Base-by-base conservation (phyloP, 2,329 filamentous ascomycete species). In the Neurospora sp. region DNA sequence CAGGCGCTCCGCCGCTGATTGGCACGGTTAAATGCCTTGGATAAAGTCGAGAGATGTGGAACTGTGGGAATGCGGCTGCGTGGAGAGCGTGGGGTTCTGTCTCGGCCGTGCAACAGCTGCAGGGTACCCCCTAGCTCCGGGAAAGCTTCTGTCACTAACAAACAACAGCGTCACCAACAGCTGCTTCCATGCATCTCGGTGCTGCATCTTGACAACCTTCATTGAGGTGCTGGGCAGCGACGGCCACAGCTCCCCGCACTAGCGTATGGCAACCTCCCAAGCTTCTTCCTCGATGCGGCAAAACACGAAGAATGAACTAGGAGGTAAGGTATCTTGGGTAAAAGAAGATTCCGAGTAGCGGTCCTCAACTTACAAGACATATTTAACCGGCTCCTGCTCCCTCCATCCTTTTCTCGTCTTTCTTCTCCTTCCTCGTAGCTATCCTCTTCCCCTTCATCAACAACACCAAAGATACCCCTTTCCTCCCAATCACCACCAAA, bases 11-110 rank as follows among this genome's bases (percentile, higher is more conserved):
- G n/a, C 12, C n/a, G n/a, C 8, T 74, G 74, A 78, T 78, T 78
- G 76, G 77, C 40, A 74, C 77, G 77, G 77, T 40, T 78, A 78
- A 78, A 77, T 73, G 73, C 10, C n/a, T 70, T 75, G 75, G 75
- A 12, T 76, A 77, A 77, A 75, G 12, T 62, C 69, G 65, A 38
- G 23, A 67, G 11, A 62, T 70, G 69, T 41, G 67, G 52, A 66
- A 62, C n/a, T 66, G 40, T 65, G 46, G 46, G 33, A 57, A 43
- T 39, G 38, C 33, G 38, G 46, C 38, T 23, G 65, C 43, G 23
- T 52, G 36, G 62, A 66, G 38, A 41, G 40, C 68, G 72, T 73
- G 72, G 72, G 71, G 70, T 73, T 65, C 65, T 43, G 68, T 10
- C 19, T 57, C 46, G 46, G 46, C 19, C 46, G 19, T 17, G 46